Evolutionary conservation across 2,329 filamentous ascomycete species (phyloP).

Genomic region (Lizonia empirigonia): DNA sequence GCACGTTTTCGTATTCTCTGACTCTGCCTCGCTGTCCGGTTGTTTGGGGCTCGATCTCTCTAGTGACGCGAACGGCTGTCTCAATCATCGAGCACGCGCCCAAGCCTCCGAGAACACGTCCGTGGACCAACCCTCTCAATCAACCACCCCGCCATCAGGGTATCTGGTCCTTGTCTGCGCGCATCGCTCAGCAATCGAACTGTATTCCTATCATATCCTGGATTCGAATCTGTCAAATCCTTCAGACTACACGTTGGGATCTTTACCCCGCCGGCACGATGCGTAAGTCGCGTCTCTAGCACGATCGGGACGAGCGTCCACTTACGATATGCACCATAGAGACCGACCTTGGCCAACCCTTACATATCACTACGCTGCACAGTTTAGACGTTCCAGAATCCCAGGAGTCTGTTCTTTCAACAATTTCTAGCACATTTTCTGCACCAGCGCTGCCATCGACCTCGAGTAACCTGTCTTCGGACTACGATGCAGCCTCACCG

Average conservation of each 20-base stretch:
- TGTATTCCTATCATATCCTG: constrained; percentile 2
- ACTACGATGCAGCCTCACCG: constrained; percentile 39
- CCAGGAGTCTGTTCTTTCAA: constrained; percentile 44
- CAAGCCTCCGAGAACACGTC: constrained; percentile 21
- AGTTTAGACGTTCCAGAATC: constrained; percentile 26
- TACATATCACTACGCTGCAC: constrained; percentile 6
- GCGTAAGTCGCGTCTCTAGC: constrained; percentile 32
- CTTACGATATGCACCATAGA: constrained; percentile 24
- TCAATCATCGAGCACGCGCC: constrained; percentile 25
- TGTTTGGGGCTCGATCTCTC: constrained; percentile 9
- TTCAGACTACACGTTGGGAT: constrained; percentile 18
- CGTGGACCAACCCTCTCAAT: constrained; percentile 14
- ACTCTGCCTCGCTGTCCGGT: constrained; percentile 7
- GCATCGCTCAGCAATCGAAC: constrained; percentile 1
- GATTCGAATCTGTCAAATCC: constrained; percentile 5
- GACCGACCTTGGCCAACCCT: constrained; percentile 6
- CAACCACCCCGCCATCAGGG: constrained; percentile 18
- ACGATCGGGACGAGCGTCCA: constrained; percentile 22
- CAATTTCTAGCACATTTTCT: constrained; percentile 42
- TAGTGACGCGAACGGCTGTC: constrained; percentile 17
- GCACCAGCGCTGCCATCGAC: constrained; percentile 42
- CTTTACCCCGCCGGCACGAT: constrained; percentile 29
- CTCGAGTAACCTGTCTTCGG: constrained; percentile 26
- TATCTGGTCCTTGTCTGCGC: constrained; percentile 9
- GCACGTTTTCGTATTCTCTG: constrained; percentile 5